Base-by-base conservation (phyloP, 1,284 basidiomycete genomes). In the Apiotrichum sp. region DNA sequence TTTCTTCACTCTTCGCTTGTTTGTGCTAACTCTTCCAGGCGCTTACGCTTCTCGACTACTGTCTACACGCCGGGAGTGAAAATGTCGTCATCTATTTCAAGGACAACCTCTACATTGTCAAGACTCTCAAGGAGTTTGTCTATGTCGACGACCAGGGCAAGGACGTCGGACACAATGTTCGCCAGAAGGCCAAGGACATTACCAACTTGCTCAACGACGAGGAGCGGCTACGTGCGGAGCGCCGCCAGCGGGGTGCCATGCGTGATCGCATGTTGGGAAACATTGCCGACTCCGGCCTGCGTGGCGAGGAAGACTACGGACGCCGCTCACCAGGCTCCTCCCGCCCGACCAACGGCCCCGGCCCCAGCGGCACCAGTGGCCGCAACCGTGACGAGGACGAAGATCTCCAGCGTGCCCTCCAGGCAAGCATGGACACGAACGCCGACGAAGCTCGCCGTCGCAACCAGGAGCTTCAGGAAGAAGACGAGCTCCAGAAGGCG, bases 171-270 rank as follows among this genome's bases (percentile, higher is more conserved):
- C 91, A 92, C 47, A 98, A 98, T 75, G 95, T 99, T 22, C 86
- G 96, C 41, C 95, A 98, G 73, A 99, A 99, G 79, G 96, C 96
- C 10, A 98, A 98, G 76, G 96, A 98, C 70, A 98, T 99, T 75
- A 95, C 93, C 41, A 93, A 93, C 71, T 82, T 98, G 6, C 82
- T 99, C n/a, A 82, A 85, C 71, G 96, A 99, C 72, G 88, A 97
- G 63, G 77, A 81, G 4, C 83, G 93, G 14, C 81, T 98, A 56
- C 84, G 91, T 6, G 85, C 90, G 62, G 93, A 95, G 75, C 83
- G 96, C 44, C 82, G 86, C 39, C 72, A 72, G 49, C 82, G 95
- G 32, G 91, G 93, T 3, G 82, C 84, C 59, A 98, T 98, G 93
- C 85, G 93, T 43, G 92, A 97, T 78, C 85, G 95, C 16, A 95